Evolutionary conservation across 1,284 basidiomycete species (phyloP).

Genomic region (Sanghuangporus sanghuang): DNA sequence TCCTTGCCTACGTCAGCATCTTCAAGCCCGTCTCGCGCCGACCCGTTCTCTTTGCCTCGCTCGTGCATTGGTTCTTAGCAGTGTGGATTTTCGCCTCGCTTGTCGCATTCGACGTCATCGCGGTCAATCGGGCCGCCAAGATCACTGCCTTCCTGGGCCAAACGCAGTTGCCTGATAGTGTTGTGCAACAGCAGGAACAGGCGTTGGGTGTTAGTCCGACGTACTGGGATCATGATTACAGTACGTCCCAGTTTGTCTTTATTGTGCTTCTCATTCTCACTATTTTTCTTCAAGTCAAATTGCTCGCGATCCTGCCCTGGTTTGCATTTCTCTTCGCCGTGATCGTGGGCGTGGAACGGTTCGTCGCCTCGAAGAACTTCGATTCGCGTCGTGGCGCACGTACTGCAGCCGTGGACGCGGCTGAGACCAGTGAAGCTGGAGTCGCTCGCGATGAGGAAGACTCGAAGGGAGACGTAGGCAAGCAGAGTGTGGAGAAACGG

Average conservation of each 20-base stretch:
- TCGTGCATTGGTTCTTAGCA: conserved; percentile 39
- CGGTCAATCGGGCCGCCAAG: conserved; percentile 41
- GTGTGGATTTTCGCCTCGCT: conserved; percentile 48
- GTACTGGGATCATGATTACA: conserved; percentile 43
- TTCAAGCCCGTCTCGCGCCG: conserved; percentile 23
- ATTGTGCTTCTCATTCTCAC: background rate
- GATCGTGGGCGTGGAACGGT: conserved; percentile 32
- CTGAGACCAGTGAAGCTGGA: background rate
- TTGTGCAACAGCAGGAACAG: conserved; percentile 35
- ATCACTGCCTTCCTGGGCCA: conserved; percentile 39
- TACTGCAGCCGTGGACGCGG: background rate
- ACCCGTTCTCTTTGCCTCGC: conserved; percentile 31
- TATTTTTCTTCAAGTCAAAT: conserved; percentile 30
- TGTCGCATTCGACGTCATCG: conserved; percentile 48
- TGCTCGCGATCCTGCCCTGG: conserved; percentile 46
- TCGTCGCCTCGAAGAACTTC: conserved; percentile 11
- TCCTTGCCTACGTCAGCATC: conserved; percentile 24
- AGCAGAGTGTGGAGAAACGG: background rate
- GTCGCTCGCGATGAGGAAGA: background rate
- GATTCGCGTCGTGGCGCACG: no score
- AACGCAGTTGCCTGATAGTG: conserved; percentile 31
- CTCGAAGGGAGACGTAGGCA: background rate
- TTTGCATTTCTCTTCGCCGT: conserved; percentile 39
- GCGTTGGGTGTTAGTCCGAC: conserved; percentile 38
- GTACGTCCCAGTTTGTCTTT: conserved; percentile 27